Percentiles rank a stretch among this genome's conserved stretches.
phyloP scores from a whole-genome alignment of 1,284 basidiomycete genomes.

The Tilletia walkeri region DNA sequence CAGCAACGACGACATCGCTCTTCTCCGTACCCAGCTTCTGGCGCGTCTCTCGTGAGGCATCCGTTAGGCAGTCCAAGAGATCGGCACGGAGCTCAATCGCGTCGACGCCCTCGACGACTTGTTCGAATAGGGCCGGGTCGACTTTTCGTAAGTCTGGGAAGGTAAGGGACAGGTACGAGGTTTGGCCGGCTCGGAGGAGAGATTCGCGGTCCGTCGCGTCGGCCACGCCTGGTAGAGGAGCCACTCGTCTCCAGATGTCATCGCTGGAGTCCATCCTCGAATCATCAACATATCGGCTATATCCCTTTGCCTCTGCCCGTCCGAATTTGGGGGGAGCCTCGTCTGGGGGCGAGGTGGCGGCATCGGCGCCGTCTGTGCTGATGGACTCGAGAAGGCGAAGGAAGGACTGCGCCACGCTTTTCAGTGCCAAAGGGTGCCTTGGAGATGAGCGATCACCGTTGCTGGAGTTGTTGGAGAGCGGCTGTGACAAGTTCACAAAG shows the following conservation, averaged over 20 bases:
- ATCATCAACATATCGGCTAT: no score
- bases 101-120: constrained; percentile 25
- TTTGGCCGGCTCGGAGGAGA: constrained; percentile 21
- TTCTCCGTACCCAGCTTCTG: no score
- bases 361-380: constrained; percentile 2
- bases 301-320: not conserved
- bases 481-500: constrained; percentile 20
- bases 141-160: constrained; percentile 25
- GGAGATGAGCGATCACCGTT: no score
- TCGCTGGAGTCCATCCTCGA: not conserved
- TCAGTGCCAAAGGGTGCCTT: constrained; percentile 24
- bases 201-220: constrained; percentile 18
- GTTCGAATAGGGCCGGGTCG: constrained; percentile 1
- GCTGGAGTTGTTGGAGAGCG: not conserved
- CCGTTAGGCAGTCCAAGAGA: constrained; percentile 19
- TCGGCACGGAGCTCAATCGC: constrained; percentile 29
- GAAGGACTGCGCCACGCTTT: constrained; percentile 21
- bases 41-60: constrained; percentile 13
- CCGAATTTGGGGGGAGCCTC: not conserved
- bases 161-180: constrained; percentile 23
- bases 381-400: constrained; percentile 22
- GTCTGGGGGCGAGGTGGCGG: not conserved
- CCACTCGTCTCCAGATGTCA: not conserved
- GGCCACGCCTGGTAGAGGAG: constrained; percentile 19
- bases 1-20: not conserved